Percentiles rank a stretch among this genome's conserved stretches.
Evolutionary conservation across 1,284 basidiomycete species (phyloP).

Genomic region (Sphagnurus paluster): DNA sequence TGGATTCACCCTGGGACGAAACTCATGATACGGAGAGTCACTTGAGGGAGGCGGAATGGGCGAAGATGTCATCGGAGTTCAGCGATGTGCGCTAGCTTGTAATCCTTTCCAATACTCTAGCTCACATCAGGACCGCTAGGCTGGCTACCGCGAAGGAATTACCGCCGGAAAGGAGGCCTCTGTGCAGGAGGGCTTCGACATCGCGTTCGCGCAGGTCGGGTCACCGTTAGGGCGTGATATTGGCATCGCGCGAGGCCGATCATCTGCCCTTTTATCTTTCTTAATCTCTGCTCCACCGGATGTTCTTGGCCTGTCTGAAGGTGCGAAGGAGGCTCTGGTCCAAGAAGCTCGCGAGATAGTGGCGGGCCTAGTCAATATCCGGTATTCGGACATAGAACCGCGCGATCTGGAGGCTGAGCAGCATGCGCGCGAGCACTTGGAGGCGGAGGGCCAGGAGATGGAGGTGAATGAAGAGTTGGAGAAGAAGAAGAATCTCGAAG

Average conservation of each 20-base stretch:
- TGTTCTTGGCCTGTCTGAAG: constrained; percentile 14
- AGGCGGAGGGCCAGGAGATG: constrained; percentile 33
- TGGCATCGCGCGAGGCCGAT: constrained; percentile 68
- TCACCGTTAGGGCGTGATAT: constrained; percentile 73
- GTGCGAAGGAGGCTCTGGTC: constrained; percentile 17
- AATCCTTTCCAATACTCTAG: not conserved
- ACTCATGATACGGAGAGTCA: constrained; percentile 14
- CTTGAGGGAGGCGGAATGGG: constrained; percentile 56
- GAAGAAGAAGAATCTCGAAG: constrained; percentile 50
- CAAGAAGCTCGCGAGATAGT: constrained; percentile 54
- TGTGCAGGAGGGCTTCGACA: constrained; percentile 81
- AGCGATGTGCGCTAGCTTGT: constrained; percentile 51
- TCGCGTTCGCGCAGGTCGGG: constrained; percentile 71
- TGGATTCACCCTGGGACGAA: constrained; percentile 21
- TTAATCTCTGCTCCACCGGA: constrained; percentile 30
- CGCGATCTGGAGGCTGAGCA: constrained; percentile 70
- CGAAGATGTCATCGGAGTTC: constrained; percentile 62
- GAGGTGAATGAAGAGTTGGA: constrained; percentile 42
- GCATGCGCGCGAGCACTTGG: constrained; percentile 67
- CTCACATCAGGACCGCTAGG: constrained; percentile 41
- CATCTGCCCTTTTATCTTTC: constrained; percentile 59
- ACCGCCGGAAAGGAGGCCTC: constrained; percentile 80
- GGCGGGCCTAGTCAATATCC: constrained; percentile 52
- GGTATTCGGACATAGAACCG: constrained; percentile 67
- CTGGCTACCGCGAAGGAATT: constrained; percentile 87